Conservation (phyloP, 2,329 filamentous ascomycete species). For the Nectriaceae sp. region DNA sequence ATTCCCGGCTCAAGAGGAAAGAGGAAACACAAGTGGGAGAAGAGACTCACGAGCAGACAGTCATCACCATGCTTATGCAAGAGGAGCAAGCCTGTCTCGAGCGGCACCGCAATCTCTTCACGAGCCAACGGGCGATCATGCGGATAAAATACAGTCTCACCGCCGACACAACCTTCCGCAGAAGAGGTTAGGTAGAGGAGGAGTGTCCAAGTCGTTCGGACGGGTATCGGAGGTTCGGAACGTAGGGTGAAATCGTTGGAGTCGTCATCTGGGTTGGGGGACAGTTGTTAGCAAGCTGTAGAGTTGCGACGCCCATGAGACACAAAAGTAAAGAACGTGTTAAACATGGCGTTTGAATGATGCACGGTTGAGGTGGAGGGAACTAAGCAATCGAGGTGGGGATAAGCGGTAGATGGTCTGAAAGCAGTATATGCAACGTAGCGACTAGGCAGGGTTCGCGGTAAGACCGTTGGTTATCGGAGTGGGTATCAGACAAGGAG, state of each 20-base stretch:
- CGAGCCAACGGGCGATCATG: conserved; percentile 58
- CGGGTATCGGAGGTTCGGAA: conserved; percentile 30
- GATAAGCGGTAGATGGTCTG: too few relatives aligned
- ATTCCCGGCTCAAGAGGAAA: not conserved
- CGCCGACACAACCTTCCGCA: conserved; percentile 74
- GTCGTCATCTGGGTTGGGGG: conserved; percentile 73
- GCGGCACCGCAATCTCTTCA: conserved; percentile 69
- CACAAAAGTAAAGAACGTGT: not conserved
- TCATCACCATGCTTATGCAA: conserved; percentile 88
- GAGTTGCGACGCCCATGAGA: not conserved
- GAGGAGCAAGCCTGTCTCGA: conserved; percentile 83
- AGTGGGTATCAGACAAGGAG: too few relatives aligned
- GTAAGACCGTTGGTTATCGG: too few relatives aligned
- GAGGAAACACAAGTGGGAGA: not conserved
- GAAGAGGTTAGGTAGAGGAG: conserved; percentile 82
- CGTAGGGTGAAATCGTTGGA: conserved; percentile 70
- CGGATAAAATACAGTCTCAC: conserved; percentile 91
- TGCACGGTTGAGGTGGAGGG: not conserved
- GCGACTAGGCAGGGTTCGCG: too few relatives aligned
- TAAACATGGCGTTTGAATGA: too few relatives aligned
- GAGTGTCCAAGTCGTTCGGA: conserved; percentile 82
- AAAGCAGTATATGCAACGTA: too few relatives aligned
- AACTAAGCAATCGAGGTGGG: too few relatives aligned
- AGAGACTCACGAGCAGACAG: conserved; percentile 69
- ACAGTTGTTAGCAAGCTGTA: conserved; percentile 9